phyloP scores from a whole-genome alignment of 2,329 filamentous ascomycete genomes.

The Talaromyces sp. region DNA sequence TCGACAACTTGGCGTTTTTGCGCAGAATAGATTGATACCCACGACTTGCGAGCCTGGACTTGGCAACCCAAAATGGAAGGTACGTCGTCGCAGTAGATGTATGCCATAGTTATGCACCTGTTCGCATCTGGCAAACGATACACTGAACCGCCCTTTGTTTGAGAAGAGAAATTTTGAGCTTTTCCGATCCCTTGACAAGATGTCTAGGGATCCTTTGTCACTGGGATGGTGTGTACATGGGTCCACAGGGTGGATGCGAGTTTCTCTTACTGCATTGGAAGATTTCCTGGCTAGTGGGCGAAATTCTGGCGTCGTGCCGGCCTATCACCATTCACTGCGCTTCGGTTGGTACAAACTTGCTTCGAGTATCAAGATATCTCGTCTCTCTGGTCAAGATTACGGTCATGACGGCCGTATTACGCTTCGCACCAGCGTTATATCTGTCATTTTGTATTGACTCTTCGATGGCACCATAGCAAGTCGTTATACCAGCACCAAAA shows the following conservation, averaged over 20 bases:
- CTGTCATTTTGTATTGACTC: conserved; percentile 1
- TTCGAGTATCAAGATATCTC: conserved; percentile 14
- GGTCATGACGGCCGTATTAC: conserved; percentile 7
- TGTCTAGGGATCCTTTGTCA: neutral
- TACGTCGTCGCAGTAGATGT: neutral
- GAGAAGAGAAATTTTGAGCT: neutral
- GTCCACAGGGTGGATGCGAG: conserved; percentile 16
- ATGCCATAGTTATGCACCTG: neutral
- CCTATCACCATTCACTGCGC: conserved; percentile 13
- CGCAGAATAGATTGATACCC: neutral
- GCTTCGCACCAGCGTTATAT: conserved; percentile 7
- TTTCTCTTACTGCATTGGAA: conserved; percentile 13
- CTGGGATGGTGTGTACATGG: conserved; percentile 13
- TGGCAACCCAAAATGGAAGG: neutral
- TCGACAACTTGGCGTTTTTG: neutral
- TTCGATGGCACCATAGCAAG: conserved; percentile 19
- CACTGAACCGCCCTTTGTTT: neutral
- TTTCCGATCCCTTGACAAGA: neutral
- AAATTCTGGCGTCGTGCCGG: conserved; percentile 6
- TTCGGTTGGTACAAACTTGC: conserved; percentile 9
- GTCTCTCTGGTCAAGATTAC: conserved; percentile 6
- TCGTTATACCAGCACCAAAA: neutral
- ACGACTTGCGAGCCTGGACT: neutral
- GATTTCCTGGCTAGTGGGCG: conserved; percentile 14
- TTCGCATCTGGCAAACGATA: neutral